phyloP scores from a whole-genome alignment of 495 filamentous ascomycete species.

The Mytilinidion resinicola region DNA sequence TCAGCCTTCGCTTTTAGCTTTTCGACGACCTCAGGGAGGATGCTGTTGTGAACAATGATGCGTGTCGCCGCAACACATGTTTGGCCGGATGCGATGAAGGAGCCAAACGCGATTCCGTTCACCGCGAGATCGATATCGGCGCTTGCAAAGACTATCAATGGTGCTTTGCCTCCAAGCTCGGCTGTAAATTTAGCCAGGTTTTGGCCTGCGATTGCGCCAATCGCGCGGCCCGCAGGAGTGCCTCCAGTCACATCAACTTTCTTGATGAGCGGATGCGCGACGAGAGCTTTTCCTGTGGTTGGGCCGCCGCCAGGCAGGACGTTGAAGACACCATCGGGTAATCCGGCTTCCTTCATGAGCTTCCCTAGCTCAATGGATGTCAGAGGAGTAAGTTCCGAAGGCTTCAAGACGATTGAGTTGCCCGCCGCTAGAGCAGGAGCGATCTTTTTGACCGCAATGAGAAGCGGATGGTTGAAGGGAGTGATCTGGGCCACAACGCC shows the following conservation, averaged over 20 bases:
- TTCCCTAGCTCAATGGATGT: conserved; percentile 49
- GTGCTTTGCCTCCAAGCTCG: conserved; percentile 70
- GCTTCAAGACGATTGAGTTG: conserved; percentile 59
- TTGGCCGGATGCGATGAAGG: conserved; percentile 63
- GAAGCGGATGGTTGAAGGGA: conserved; percentile 59
- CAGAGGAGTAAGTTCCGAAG: conserved; percentile 59
- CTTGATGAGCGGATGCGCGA: conserved; percentile 55
- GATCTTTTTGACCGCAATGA: conserved; percentile 52
- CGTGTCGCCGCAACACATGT: conserved; percentile 69
- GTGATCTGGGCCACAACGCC: conserved; percentile 61
- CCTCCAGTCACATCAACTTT: conserved; percentile 72
- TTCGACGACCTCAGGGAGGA: conserved; percentile 37
- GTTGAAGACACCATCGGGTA: conserved; percentile 54
- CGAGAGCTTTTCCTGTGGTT: conserved; percentile 60
- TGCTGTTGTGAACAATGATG: conserved; percentile 56
- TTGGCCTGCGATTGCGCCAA: conserved; percentile 51
- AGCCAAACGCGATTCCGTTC: conserved; percentile 51
- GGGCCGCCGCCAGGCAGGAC: conserved; percentile 56
- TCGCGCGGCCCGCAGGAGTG: conserved; percentile 54
- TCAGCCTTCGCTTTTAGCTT: conserved; percentile 28
- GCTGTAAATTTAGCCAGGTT: conserved; percentile 64
- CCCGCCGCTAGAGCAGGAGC: conserved; percentile 48
- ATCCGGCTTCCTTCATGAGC: conserved; percentile 51
- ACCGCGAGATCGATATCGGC: conserved; percentile 60
- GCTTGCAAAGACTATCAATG: conserved; percentile 67